Percentiles rank a stretch among this genome's conserved stretches.
Evolutionary conservation across 2,329 filamentous ascomycete genomes (phyloP).

Genomic region (Pseudocercospora pini-densiflorae): DNA sequence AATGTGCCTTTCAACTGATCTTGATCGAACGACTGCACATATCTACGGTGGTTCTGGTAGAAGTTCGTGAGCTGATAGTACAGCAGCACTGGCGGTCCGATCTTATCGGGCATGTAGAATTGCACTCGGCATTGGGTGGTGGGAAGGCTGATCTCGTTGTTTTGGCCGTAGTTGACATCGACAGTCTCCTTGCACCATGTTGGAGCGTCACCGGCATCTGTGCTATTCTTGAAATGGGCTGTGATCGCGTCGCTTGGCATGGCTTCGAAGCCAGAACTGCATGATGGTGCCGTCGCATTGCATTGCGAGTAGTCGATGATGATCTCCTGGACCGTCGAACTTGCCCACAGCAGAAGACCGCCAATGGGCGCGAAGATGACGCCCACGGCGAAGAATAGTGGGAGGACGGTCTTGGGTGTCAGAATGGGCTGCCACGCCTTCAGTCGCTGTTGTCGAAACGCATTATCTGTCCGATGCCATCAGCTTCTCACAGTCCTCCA

Average conservation of each 20-base stretch:
- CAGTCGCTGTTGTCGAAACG: slow-evolving; percentile 93
- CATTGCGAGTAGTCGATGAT: slow-evolving; percentile 90
- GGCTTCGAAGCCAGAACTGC: slow-evolving; percentile 40
- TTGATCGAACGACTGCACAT: slow-evolving; percentile 85
- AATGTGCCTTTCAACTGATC: slow-evolving; percentile 79
- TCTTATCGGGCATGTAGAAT: slow-evolving; percentile 78
- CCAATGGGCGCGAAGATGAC: slow-evolving; percentile 94
- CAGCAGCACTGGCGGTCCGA: slow-evolving; percentile 82
- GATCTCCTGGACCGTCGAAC: slow-evolving; percentile 84
- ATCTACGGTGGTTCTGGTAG: slow-evolving; percentile 97
- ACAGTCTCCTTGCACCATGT: slow-evolving; percentile 35
- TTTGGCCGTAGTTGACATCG: slow-evolving; percentile 28
- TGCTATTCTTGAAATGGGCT: slow-evolving; percentile 69
- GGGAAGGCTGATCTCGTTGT: slow-evolving; percentile 21
- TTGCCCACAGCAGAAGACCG: slow-evolving; percentile 83
- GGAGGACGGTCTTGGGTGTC: slow-evolving; percentile 90
- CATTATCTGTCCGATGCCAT: slow-evolving; percentile 70
- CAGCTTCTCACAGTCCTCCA: slow-evolving; percentile 15
- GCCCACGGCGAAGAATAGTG: slow-evolving; percentile 87
- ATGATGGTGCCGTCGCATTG: slow-evolving; percentile 57
- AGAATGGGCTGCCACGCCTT: slow-evolving; percentile 99
- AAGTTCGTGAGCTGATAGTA: slow-evolving; percentile 98
- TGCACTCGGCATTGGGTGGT: slow-evolving; percentile 70
- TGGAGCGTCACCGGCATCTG: slow-evolving; percentile 31
- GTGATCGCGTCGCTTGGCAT: slow-evolving; percentile 65